These are phyloP conservation scores for Adenanthera pavonina DNA, from an alignment of 306 rosid genomes.

Conservation along the genomic window DNA sequence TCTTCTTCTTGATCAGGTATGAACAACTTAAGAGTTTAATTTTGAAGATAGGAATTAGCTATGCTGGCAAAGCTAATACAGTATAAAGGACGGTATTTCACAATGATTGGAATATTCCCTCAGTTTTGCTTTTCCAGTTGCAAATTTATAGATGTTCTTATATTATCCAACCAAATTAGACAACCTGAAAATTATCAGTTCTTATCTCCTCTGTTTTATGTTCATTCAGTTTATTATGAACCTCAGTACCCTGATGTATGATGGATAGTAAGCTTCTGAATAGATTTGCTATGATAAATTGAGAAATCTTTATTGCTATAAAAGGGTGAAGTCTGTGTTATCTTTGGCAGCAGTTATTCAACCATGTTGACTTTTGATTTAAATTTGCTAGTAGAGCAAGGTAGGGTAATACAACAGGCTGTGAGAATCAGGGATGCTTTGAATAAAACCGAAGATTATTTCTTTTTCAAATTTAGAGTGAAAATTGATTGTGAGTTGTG, in stretches of 20 bases:
- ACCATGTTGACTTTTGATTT: neutral
- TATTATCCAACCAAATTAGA: conserved; percentile 4
- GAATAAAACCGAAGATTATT: neutral
- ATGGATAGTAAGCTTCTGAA: conserved; percentile 20
- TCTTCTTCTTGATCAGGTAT: conserved; percentile 99
- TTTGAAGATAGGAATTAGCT: conserved; percentile 27
- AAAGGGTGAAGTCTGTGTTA: neutral
- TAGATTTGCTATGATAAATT: neutral
- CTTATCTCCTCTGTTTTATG: neutral
- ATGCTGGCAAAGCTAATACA: conserved; percentile 30
- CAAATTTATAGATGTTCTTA: conserved; percentile 1
- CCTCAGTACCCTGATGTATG: neutral
- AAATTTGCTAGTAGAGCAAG: neutral
- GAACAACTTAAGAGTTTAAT: conserved; percentile 29
- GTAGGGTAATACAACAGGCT: neutral
- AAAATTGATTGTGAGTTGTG: neutral
- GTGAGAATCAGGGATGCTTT: conserved; percentile 6
- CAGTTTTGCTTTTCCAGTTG: neutral
- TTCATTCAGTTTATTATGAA: neutral
- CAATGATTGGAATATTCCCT: neutral
- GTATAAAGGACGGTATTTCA: conserved; percentile 11
- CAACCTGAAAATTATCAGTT: neutral
- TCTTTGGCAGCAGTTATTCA: neutral
- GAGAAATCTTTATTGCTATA: neutral
- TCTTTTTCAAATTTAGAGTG: neutral